These are phyloP conservation scores for Mycena pura DNA, from an alignment of 768 basidiomycete species.

Conservation along the genomic window DNA sequence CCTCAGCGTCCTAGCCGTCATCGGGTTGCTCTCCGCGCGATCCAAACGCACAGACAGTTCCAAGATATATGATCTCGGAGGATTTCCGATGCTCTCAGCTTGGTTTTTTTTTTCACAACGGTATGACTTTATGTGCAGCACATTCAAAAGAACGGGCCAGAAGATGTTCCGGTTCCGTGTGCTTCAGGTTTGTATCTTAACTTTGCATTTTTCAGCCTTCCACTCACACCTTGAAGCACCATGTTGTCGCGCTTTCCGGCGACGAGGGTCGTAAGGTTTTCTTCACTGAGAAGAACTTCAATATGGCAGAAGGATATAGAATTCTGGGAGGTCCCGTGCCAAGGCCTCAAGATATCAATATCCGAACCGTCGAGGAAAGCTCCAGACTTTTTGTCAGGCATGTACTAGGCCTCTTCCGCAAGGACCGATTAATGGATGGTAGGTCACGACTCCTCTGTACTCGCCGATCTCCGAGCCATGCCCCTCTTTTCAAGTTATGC, in stretches of 20 bases:
- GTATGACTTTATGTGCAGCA: conserved; percentile 35
- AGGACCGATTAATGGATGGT: conserved; percentile 11
- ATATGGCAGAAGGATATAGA: conserved; percentile 31
- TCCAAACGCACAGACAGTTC: neutral
- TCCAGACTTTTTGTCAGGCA: neutral
- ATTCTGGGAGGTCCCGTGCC: conserved; percentile 31
- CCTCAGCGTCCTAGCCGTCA: neutral
- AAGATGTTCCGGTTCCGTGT: conserved; percentile 39
- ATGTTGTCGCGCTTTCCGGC: conserved; percentile 32
- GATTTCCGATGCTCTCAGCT: conserved; percentile 34
- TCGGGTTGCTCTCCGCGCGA: neutral
- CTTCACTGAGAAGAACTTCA: conserved; percentile 30
- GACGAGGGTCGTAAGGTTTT: conserved; percentile 31
- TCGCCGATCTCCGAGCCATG: neutral
- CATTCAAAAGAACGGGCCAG: conserved; percentile 32
- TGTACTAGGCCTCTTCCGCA: conserved; percentile 12
- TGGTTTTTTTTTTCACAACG: conserved; percentile 42
- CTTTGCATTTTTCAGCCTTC: neutral
- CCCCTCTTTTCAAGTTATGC: conserved; percentile 24
- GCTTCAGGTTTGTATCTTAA: conserved; percentile 31
- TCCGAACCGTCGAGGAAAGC: conserved; percentile 1
- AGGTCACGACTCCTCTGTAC: neutral
- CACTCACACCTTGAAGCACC: conserved; percentile 21
- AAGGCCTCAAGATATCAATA: conserved; percentile 28
- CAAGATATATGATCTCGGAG: conserved; percentile 28